phyloP scores from a whole-genome alignment of 495 filamentous ascomycete species.

The Aspergillus leporis region DNA sequence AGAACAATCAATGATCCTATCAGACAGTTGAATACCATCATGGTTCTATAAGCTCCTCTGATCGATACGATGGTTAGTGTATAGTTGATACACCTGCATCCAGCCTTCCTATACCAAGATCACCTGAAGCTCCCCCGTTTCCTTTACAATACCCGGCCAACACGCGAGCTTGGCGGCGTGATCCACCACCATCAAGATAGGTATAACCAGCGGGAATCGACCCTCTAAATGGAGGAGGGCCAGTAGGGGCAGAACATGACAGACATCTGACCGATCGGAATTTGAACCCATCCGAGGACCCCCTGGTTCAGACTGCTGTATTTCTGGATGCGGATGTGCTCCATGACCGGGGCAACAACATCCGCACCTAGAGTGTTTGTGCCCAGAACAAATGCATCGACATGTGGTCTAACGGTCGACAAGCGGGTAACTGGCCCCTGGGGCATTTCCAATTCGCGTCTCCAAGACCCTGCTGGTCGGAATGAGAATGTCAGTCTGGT shows the following conservation, averaged over 20 bases:
- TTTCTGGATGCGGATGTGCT: background rate
- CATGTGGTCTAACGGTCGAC: conserved; percentile 5
- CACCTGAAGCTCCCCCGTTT: too few relatives aligned
- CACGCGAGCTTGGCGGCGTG: too few relatives aligned
- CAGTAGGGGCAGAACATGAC: background rate
- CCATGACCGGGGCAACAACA: background rate
- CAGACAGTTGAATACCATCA: too few relatives aligned
- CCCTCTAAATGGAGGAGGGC: too few relatives aligned
- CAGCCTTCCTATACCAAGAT: too few relatives aligned
- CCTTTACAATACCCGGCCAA: too few relatives aligned
- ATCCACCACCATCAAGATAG: too few relatives aligned
- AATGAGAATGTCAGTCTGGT: background rate
- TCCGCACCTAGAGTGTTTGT: background rate
- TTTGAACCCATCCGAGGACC: background rate
- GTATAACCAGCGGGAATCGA: too few relatives aligned
- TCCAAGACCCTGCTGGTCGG: background rate
- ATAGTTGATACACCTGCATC: too few relatives aligned
- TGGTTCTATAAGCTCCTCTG: too few relatives aligned
- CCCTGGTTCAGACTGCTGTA: conserved; percentile 3
- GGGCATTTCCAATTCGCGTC: background rate
- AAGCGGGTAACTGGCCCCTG: background rate
- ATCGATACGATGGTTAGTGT: too few relatives aligned
- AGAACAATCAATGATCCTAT: too few relatives aligned
- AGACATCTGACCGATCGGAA: conserved; percentile 7
- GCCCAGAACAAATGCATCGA: background rate